Percentiles rank a stretch among this genome's conserved stretches.
Evolutionary conservation across 345 rosid genomes (phyloP).

Genomic region (Psidium guajava): DNA sequence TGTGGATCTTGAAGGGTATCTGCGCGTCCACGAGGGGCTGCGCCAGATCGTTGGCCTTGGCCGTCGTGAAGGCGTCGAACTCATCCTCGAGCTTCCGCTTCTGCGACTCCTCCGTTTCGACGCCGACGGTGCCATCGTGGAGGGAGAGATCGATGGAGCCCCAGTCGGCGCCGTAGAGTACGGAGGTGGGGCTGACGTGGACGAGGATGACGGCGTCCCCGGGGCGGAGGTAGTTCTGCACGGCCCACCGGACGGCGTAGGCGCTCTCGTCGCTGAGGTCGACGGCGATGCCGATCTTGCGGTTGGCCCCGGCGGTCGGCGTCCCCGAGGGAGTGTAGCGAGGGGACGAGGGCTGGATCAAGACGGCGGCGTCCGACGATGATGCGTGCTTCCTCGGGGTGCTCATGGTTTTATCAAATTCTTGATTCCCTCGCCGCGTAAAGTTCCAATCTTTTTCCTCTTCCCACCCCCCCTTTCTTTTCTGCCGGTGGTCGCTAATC

Average conservation of each 20-base stretch:
- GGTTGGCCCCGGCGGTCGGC: slow-evolving; percentile 39
- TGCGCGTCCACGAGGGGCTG: slow-evolving; percentile 56
- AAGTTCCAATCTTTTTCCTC: not conserved
- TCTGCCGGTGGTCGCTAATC: not conserved
- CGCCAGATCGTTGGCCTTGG: slow-evolving; percentile 58
- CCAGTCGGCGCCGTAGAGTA: slow-evolving; percentile 91
- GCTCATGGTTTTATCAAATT: slow-evolving; percentile 11
- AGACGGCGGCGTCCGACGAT: slow-evolving; percentile 24
- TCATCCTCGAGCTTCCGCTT: slow-evolving; percentile 60
- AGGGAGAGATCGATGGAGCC: slow-evolving; percentile 45
- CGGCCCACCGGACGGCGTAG: slow-evolving; percentile 72
- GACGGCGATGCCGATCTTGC: slow-evolving; percentile 79
- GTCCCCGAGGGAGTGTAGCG: slow-evolving; percentile 23
- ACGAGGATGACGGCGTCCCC: slow-evolving; percentile 71
- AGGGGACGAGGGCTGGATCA: slow-evolving; percentile 63
- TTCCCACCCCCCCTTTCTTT: not conserved
- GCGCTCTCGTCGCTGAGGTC: slow-evolving; percentile 89
- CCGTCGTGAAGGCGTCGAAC: slow-evolving; percentile 48
- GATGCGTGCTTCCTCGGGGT: slow-evolving; percentile 22
- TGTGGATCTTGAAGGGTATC: slow-evolving; percentile 65
- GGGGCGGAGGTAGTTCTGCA: slow-evolving; percentile 78
- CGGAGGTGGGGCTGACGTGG: slow-evolving; percentile 65
- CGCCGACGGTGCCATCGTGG: not conserved
- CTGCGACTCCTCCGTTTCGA: slow-evolving; percentile 18
- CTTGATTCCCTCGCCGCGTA: not conserved